Conservation (phyloP, 306 rosid genomes). For the Trifolium subterraneum region DNA sequence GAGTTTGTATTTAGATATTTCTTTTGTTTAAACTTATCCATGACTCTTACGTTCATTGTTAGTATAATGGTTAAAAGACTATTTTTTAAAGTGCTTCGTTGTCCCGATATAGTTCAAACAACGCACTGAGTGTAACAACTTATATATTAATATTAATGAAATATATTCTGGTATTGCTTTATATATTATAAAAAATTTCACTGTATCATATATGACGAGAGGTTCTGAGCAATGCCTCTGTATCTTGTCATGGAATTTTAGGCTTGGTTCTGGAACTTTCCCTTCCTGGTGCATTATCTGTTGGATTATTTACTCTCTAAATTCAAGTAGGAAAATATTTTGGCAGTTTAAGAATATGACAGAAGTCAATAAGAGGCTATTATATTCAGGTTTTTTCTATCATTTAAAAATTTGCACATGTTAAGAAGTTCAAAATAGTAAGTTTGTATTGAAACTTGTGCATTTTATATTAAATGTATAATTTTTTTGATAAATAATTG, state of each 20-base stretch:
- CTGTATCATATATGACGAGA: neutral
- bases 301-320: neutral
- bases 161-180: slow-evolving; percentile 26
- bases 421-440: no score
- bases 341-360: slow-evolving; percentile 21
- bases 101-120: slow-evolving; percentile 17
- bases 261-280: slow-evolving; percentile 7
- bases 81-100: slow-evolving; percentile 1
- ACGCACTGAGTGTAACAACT: neutral
- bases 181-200: neutral
- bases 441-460: no score
- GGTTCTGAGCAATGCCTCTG: slow-evolving; percentile 5
- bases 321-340: neutral
- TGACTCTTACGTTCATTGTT: slow-evolving; percentile 17
- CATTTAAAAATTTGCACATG: no score
- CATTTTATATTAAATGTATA: no score
- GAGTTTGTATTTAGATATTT: slow-evolving; percentile 49
- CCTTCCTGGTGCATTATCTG: neutral
- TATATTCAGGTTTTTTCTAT: no score
- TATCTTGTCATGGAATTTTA: slow-evolving; percentile 7
- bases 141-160: neutral
- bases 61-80: slow-evolving; percentile 1
- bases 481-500: no score
- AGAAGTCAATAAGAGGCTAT: no score
- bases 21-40: slow-evolving; percentile 25